Evolutionary conservation across 1,139 yeast species (phyloP).

Genomic region (Saccharomyces hybrid): DNA sequence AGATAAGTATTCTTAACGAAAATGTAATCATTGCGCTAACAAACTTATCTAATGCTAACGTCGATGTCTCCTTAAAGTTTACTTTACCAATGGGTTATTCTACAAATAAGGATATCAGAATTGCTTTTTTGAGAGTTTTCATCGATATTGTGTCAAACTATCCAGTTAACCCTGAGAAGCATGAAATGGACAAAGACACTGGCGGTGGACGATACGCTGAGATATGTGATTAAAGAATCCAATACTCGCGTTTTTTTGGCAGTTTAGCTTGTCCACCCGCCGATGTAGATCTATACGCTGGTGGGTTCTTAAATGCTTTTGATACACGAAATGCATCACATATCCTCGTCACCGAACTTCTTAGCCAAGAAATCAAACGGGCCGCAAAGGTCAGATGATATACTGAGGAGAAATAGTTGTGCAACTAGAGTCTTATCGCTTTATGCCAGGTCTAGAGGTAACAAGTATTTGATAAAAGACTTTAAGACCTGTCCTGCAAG

Average conservation of each 20-base stretch:
- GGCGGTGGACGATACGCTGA: constrained; percentile 23
- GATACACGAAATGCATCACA: constrained; percentile 48
- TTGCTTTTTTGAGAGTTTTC: constrained; percentile 71
- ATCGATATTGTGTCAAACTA: constrained; percentile 53
- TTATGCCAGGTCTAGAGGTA: constrained; percentile 61
- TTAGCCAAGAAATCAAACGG: constrained; percentile 55
- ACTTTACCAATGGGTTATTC: constrained; percentile 77
- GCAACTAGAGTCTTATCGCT: constrained; percentile 70
- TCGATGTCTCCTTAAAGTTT: constrained; percentile 68
- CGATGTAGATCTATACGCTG: constrained; percentile 66
- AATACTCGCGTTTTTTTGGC: constrained; percentile 33
- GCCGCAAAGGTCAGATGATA: constrained; percentile 59
- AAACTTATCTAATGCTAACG: constrained; percentile 64
- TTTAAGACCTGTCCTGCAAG: constrained; percentile 48
- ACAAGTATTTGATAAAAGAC: constrained; percentile 46
- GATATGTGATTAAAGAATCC: constrained; percentile 26
- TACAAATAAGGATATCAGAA: constrained; percentile 53
- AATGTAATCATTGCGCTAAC: constrained; percentile 64
- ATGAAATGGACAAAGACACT: constrained; percentile 30
- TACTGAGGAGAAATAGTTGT: constrained; percentile 72
- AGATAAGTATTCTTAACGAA: constrained; percentile 50
- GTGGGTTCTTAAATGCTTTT: constrained; percentile 53
- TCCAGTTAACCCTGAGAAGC: constrained; percentile 18
- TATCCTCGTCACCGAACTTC: constrained; percentile 47
- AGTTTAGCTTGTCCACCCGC: constrained; percentile 49